These are phyloP conservation scores for Cercospora brassicicola DNA, from an alignment of 2,329 filamentous ascomycete genomes.

Conservation along the genomic window DNA sequence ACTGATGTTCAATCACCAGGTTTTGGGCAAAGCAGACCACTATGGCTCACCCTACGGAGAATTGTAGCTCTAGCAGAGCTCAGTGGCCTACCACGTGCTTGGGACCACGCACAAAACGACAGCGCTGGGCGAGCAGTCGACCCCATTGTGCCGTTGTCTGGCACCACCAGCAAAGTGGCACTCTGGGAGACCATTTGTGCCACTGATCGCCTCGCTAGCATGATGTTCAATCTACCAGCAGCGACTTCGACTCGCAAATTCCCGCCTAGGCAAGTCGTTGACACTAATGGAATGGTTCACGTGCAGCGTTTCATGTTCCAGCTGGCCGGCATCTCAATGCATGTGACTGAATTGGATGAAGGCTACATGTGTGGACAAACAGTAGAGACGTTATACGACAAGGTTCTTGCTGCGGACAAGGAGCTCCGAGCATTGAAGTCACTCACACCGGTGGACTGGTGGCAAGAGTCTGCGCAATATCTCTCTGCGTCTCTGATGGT, in stretches of 20 bases:
- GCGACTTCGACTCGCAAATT: slow-evolving; percentile 32
- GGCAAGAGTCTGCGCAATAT: slow-evolving; percentile 10
- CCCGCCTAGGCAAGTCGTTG: slow-evolving; percentile 21
- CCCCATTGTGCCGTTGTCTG: neutral
- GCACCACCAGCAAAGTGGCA: slow-evolving; percentile 7
- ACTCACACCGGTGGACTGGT: slow-evolving; percentile 26
- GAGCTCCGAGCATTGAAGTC: slow-evolving; percentile 31
- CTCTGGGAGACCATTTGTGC: slow-evolving; percentile 21
- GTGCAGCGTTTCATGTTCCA: slow-evolving; percentile 31
- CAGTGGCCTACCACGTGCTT: slow-evolving; percentile 39
- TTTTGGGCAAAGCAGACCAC: slow-evolving; percentile 39
- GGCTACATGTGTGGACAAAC: slow-evolving; percentile 22
- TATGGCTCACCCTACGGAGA: slow-evolving; percentile 43
- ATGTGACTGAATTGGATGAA: slow-evolving; percentile 33
- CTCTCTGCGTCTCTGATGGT: slow-evolving; percentile 26
- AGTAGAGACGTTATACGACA: slow-evolving; percentile 26
- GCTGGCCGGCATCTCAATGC: slow-evolving; percentile 31
- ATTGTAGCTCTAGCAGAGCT: slow-evolving; percentile 43
- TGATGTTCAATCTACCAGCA: slow-evolving; percentile 40
- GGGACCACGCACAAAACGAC: slow-evolving; percentile 11
- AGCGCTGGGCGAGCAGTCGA: neutral
- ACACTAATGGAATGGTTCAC: slow-evolving; percentile 29
- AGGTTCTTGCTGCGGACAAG: slow-evolving; percentile 23
- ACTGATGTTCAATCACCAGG: slow-evolving; percentile 34
- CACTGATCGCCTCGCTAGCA: slow-evolving; percentile 18